Conservation (phyloP, 345 rosid species). For the Eucalyptus sp. region DNA sequence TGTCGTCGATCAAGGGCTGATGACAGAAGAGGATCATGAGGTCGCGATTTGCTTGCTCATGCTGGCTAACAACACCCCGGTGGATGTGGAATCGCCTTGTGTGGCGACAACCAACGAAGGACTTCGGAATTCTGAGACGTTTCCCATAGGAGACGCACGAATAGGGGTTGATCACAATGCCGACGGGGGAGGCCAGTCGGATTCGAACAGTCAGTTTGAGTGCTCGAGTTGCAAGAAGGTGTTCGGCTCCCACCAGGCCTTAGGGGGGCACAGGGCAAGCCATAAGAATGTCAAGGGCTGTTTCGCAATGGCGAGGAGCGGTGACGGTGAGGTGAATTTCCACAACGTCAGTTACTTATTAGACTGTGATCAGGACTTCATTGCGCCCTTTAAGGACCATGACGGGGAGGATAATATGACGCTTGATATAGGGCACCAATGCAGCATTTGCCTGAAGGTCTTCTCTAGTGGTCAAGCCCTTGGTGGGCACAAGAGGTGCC, state of each 20-base stretch:
- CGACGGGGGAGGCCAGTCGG: background rate
- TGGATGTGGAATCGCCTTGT: background rate
- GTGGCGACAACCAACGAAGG: background rate
- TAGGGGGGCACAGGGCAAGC: slow-evolving; percentile 85
- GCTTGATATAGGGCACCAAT: background rate
- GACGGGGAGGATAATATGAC: background rate
- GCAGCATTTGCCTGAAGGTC: background rate
- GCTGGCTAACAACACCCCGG: slow-evolving; percentile 14
- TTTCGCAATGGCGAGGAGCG: slow-evolving; percentile 41
- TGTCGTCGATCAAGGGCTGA: background rate
- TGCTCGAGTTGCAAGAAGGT: slow-evolving; percentile 84
- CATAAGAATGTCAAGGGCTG: slow-evolving; percentile 86
- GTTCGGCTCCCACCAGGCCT: slow-evolving; percentile 74
- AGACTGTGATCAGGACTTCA: background rate
- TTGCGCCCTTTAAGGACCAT: background rate
- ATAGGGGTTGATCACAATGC: background rate
- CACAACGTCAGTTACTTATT: background rate
- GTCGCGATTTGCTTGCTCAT: slow-evolving; percentile 58
- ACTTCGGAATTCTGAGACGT: background rate
- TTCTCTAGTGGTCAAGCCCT: slow-evolving; percentile 47
- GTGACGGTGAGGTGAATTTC: background rate
- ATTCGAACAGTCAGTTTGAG: slow-evolving; percentile 23
- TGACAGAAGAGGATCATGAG: slow-evolving; percentile 56
- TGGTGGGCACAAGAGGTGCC: slow-evolving; percentile 92
- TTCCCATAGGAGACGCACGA: background rate